phyloP scores from a whole-genome alignment of 2,329 filamentous ascomycete species.

The Lojkania enalia region DNA sequence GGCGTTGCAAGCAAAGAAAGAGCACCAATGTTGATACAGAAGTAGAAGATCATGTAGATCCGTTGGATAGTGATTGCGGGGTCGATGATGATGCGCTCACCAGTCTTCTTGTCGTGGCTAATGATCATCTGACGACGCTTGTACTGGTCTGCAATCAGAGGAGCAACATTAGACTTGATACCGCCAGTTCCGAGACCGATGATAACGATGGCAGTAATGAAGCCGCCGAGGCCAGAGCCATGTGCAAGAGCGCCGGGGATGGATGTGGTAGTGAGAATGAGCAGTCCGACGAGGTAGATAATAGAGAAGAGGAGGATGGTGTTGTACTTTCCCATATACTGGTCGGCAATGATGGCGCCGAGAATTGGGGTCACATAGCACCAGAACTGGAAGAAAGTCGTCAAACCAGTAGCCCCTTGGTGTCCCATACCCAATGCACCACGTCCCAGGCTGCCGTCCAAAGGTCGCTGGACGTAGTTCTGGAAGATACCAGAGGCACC shows the following conservation, averaged over 20 bases:
- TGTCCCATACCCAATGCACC: conserved; percentile 51
- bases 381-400: conserved; percentile 51
- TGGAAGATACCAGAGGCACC: conserved; percentile 54
- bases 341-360: conserved; percentile 64
- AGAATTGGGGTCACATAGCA: conserved; percentile 49
- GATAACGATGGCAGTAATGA: conserved; percentile 63
- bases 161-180: conserved; percentile 77
- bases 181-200: conserved; percentile 76
- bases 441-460: conserved; percentile 41
- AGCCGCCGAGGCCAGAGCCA: conserved; percentile 64
- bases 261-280: conserved; percentile 67
- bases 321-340: conserved; percentile 70
- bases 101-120: conserved; percentile 46
- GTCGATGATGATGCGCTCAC: conserved; percentile 52
- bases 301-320: conserved; percentile 69
- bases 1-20: conserved; percentile 70
- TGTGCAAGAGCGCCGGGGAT: conserved; percentile 66
- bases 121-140: conserved; percentile 48
- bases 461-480: conserved; percentile 53
- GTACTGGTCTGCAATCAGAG: conserved; percentile 56
- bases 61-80: conserved; percentile 53
- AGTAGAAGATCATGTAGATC: conserved; percentile 68
- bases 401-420: conserved; percentile 50
- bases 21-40: conserved; percentile 72
- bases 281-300: conserved; percentile 67